A percentile compares a stretch with the other conserved stretches of the same genome.
Evolutionary conservation across 2,329 filamentous ascomycete genomes (phyloP).

Genomic region (Ascomycota sp.): DNA sequence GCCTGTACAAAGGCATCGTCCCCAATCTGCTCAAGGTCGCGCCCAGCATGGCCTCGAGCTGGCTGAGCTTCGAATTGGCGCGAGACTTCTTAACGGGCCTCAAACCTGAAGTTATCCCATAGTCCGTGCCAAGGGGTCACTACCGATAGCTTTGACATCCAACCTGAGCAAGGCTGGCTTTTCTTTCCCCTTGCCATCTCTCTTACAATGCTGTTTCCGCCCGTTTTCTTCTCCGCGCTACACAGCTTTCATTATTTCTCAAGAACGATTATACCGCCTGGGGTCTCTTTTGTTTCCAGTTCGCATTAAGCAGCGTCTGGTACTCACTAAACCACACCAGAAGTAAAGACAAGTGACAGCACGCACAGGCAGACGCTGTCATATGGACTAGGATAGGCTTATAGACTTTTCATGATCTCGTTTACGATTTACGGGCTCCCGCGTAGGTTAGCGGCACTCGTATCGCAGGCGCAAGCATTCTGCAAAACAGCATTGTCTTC

Average conservation of each 20-base stretch:
- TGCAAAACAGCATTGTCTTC: too few species aligned
- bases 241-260: not conserved
- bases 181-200: not conserved
- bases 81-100: conserved; percentile 60
- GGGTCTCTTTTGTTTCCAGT: conserved; percentile 1
- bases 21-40: conserved; percentile 93
- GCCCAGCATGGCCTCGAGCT: conserved; percentile 94
- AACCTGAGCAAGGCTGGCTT: too few species aligned
- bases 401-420: too few species aligned
- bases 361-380: too few species aligned
- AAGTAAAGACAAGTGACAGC: too few species aligned
- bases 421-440: too few species aligned
- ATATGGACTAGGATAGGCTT: too few species aligned
- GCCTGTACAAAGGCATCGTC: conserved; percentile 86
- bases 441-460: too few species aligned
- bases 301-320: conserved; percentile 2
- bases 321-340: conserved; percentile 1
- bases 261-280: too few species aligned
- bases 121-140: conserved; percentile 7
- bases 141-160: too few species aligned
- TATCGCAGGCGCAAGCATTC: too few species aligned
- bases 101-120: conserved; percentile 18
- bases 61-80: conserved; percentile 89
- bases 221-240: not conserved
- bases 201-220: too few species aligned